Base-by-base conservation (phyloP, 768 basidiomycete genomes). In the Mycena chlorophos region DNA sequence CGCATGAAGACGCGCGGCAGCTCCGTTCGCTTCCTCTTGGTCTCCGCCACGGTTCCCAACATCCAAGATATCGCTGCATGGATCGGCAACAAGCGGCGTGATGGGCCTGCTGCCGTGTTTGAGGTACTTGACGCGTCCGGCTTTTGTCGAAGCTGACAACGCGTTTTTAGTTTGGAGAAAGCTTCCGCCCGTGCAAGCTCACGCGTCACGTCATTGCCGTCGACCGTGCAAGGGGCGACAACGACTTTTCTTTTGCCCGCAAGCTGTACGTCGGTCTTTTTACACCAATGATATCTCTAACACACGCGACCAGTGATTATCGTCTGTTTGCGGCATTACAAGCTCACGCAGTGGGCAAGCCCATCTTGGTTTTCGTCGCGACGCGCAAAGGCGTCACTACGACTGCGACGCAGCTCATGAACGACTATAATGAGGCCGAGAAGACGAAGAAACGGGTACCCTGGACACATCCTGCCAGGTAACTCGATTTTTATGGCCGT, bases 21-120 rank as follows among this genome's bases (percentile, higher is more conserved):
- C 3, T 68, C 71, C 2, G 84, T 92, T 23, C 86, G 97, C 5
- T 95, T 98, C 68, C 71, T 97, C 27, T 81, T 97, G 17, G 84
- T 98, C 34, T 96, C 94, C 0, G 96, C 96, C 4, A 98, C 96
- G 0, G 89, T 93, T 13, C 96, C 96, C 0, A 98, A 99, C 63
- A 88, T 94, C 49, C 76, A 84, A 25, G 96, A 99, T 60, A 84
- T 99, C 27, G 93, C 94, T 2, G 70, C 73, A 51, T 99, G 96
- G 96, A 86, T 98, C 43, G 86, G 88, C 39, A 77, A 73, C 48
- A 65, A 65, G 27, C 56, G 65, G 25, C 60, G 49, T 3, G 65
- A 73, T 30, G 71, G 68, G 2, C 74, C 81, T 25, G 93, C 92
- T 1, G 75, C 71, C 49, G 79, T 89, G 22, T 89, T 87, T 63